These are phyloP conservation scores for Phoenix dactylifera DNA, from an alignment of 176 grass and related monocot genomes.

Conservation along the genomic window DNA sequence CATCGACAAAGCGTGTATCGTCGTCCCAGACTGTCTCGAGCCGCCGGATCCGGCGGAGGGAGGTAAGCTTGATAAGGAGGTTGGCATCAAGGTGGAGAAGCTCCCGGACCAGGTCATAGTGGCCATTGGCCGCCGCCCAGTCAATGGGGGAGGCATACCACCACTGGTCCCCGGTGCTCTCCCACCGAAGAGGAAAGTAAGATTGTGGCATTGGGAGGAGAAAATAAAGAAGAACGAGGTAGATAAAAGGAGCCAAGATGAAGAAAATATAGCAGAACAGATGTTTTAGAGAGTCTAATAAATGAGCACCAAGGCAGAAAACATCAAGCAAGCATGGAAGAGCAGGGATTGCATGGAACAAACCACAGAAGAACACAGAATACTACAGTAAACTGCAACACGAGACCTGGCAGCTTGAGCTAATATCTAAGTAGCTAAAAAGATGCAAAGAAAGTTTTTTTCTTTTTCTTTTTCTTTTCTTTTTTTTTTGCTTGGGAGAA, in stretches of 20 bases:
- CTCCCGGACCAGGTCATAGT: conserved; percentile 85
- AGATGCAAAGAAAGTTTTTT: too few relatives aligned
- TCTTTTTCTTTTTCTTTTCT: too few relatives aligned
- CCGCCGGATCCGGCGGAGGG: conserved; percentile 74
- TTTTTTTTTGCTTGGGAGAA: too few relatives aligned
- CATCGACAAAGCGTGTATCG: conserved; percentile 45
- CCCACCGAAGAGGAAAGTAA: conserved; percentile 92
- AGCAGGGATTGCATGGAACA: too few relatives aligned
- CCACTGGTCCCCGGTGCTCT: conserved; percentile 99
- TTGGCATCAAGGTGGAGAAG: conserved; percentile 84
- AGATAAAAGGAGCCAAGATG: not conserved
- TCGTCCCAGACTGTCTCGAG: conserved; percentile 92
- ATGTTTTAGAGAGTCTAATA: too few relatives aligned
- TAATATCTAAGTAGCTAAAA: too few relatives aligned
- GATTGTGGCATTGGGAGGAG: conserved; percentile 28
- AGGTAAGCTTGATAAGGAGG: conserved; percentile 97
- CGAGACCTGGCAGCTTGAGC: too few relatives aligned
- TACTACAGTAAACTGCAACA: too few relatives aligned
- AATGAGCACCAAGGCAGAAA: too few relatives aligned
- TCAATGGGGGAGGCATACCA: conserved; percentile 95
- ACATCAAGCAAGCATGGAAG: too few relatives aligned
- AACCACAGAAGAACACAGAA: too few relatives aligned
- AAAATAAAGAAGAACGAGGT: not conserved
- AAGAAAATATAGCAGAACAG: not conserved
- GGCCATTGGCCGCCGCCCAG: conserved; percentile 80